Evolutionary conservation across 352 stramenopile species (phyloP).

Genomic region (Globisporangium alternatum): DNA sequence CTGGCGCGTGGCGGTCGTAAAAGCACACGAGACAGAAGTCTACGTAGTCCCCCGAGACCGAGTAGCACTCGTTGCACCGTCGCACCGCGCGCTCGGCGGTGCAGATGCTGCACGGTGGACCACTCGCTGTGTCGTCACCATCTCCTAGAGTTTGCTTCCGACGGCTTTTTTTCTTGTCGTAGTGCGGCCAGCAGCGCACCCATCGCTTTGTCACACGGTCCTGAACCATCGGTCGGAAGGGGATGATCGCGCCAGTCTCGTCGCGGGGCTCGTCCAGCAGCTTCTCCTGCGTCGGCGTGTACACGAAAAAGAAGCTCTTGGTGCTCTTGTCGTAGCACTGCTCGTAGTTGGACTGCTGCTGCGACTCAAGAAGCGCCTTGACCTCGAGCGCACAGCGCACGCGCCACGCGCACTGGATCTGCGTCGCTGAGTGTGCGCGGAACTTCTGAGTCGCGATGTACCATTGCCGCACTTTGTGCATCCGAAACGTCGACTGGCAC

Average conservation of each 20-base stretch:
- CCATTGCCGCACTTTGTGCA: conserved; percentile 50
- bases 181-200: conserved; percentile 72
- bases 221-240: conserved; percentile 69
- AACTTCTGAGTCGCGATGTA: conserved; percentile 40
- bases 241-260: conserved; percentile 38
- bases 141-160: conserved; percentile 1
- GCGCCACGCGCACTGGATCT: conserved; percentile 64
- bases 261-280: conserved; percentile 60
- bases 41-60: conserved; percentile 55
- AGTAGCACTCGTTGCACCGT: conserved; percentile 70
- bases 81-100: conserved; percentile 51
- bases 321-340: conserved; percentile 56
- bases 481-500: conserved; percentile 56
- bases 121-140: conserved; percentile 10
- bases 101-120: conserved; percentile 49
- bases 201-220: conserved; percentile 68
- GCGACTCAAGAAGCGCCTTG: conserved; percentile 40
- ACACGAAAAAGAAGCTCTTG: conserved; percentile 61
- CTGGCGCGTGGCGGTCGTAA: conserved; percentile 45
- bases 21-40: conserved; percentile 78
- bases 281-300: conserved; percentile 62
- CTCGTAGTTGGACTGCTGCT: conserved; percentile 70
- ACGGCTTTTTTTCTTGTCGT: conserved; percentile 16
- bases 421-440: conserved; percentile 30
- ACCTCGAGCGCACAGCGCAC: conserved; percentile 31